phyloP scores from a whole-genome alignment of 305 asterid genomes.

The Fraxinus velutina region DNA sequence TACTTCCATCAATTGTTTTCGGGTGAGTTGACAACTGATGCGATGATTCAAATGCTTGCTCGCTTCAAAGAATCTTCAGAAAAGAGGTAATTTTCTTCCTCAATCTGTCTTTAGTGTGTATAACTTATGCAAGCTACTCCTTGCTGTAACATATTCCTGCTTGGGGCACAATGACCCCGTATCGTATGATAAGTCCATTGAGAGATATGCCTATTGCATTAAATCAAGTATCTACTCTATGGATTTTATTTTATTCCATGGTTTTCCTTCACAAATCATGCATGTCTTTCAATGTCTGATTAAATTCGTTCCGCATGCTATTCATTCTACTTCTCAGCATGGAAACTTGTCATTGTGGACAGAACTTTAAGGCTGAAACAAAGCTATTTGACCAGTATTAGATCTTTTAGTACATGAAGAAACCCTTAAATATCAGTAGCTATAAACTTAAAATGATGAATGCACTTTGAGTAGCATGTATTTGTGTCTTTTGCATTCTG shows the following conservation, averaged over 20 bases:
- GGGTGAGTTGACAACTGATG: constrained; percentile 63
- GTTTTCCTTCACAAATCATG: neutral
- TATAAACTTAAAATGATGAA: neutral
- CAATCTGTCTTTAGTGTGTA: neutral
- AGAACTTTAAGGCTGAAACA: neutral
- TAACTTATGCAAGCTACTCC: neutral
- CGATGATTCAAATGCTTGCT: constrained; percentile 82
- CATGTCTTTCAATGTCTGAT: neutral
- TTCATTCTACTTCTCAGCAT: neutral
- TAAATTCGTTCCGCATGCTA: neutral
- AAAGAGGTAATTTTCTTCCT: constrained; percentile 46
- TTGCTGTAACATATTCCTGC: neutral
- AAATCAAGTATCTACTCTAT: neutral
- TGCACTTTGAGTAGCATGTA: neutral
- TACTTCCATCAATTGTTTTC: constrained; percentile 94
- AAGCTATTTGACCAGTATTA: neutral
- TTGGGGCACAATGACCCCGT: constrained; percentile 5
- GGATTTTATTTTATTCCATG: neutral
- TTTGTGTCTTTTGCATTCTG: constrained; percentile 1
- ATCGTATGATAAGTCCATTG: constrained; percentile 9
- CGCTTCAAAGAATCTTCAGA: constrained; percentile 85
- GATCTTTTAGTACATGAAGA: constrained; percentile 3
- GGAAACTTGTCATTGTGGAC: neutral
- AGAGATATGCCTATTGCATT: constrained; percentile 12
- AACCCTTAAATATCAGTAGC: neutral